Conservation (phyloP, 2,329 filamentous ascomycete genomes). For the Colletotrichum plurivorum region DNA sequence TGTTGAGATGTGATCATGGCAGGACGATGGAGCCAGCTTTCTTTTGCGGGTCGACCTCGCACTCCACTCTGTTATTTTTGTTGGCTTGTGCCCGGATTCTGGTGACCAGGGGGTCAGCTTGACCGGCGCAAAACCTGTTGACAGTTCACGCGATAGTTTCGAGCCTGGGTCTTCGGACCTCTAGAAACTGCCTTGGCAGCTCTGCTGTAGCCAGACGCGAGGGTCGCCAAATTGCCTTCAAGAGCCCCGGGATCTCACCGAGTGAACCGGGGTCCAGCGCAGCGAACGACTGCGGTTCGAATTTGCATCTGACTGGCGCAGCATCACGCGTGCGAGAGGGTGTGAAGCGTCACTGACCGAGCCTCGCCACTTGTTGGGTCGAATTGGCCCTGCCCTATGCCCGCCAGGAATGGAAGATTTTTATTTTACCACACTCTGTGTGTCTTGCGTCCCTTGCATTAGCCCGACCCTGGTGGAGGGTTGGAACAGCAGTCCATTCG, state of each 20-base stretch:
- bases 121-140: not conserved
- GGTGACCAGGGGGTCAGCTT: not conserved
- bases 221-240: not conserved
- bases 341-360: constrained; percentile 23
- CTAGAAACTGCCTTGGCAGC: not conserved
- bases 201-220: not conserved
- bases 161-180: not conserved
- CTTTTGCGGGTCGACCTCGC: constrained; percentile 9
- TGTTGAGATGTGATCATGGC: constrained; percentile 33
- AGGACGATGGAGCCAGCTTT: constrained; percentile 9
- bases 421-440: not conserved
- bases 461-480: constrained; percentile 33
- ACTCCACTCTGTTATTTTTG: constrained; percentile 2
- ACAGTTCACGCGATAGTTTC: not conserved
- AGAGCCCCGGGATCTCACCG: constrained; percentile 4
- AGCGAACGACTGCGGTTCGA: constrained; percentile 11
- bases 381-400: constrained; percentile 5
- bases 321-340: constrained; percentile 16
- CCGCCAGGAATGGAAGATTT: constrained; percentile 17
- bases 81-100: constrained; percentile 5
- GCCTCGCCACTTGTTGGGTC: constrained; percentile 17
- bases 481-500: constrained; percentile 25
- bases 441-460: constrained; percentile 38
- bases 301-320: constrained; percentile 14
- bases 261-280: constrained; percentile 7